These are phyloP conservation scores for Ceratocystis lukuohia DNA, from an alignment of 2,329 filamentous ascomycete species.

Conservation along the genomic window DNA sequence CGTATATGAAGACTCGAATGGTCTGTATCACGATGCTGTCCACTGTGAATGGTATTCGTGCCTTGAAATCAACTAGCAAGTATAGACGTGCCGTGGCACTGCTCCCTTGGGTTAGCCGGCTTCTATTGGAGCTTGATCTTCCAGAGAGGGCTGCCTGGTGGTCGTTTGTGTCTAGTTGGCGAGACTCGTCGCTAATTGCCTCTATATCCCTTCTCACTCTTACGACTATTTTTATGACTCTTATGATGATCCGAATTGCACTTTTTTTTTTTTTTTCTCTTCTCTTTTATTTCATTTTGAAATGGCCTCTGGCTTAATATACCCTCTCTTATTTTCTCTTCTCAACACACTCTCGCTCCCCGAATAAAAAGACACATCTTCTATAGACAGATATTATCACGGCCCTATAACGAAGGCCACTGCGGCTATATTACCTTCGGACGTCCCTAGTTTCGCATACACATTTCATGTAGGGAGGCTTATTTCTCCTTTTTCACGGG, in stretches of 20 bases:
- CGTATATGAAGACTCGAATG: neutral
- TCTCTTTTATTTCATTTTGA: neutral
- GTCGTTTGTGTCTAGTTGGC: neutral
- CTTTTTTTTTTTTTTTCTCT: slow-evolving; percentile 5
- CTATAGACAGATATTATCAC: slow-evolving; percentile 2
- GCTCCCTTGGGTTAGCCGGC: too few relatives aligned
- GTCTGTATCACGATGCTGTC: neutral
- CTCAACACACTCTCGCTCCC: neutral
- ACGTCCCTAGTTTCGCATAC: neutral
- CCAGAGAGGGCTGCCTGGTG: neutral
- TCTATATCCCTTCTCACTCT: neutral
- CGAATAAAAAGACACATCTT: neutral
- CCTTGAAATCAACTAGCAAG: too few relatives aligned
- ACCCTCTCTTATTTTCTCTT: neutral
- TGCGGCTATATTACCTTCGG: neutral
- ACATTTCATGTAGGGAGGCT: neutral
- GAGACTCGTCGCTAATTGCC: neutral
- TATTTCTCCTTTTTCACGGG: neutral
- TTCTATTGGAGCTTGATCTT: neutral
- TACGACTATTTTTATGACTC: slow-evolving; percentile 15
- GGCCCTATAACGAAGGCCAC: neutral
- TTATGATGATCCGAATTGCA: slow-evolving; percentile 8
- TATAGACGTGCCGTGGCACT: too few relatives aligned
- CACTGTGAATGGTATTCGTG: too few relatives aligned
- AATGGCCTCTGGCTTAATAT: slow-evolving; percentile 1